A percentile compares a stretch with the other conserved stretches of the same genome.
Conservation (phyloP, 169 alveolate genomes). For the Blepharisma undulans region DNA sequence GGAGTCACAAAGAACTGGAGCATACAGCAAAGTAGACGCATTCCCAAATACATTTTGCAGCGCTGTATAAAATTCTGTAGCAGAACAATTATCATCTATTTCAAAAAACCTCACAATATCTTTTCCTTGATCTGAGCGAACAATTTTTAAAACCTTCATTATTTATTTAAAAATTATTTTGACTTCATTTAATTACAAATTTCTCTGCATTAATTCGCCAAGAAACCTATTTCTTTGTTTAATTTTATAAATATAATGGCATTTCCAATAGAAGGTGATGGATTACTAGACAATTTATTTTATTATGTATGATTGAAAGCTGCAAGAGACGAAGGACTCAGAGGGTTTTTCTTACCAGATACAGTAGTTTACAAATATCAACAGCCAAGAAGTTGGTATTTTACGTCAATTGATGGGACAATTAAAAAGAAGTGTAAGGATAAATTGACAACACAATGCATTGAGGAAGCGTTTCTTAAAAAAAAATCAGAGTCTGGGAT, state of each 20-base stretch:
- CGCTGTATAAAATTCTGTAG: background rate
- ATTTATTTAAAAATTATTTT: no score
- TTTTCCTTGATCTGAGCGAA: background rate
- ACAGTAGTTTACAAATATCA: slow-evolving; percentile 76
- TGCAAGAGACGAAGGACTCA: slow-evolving; percentile 60
- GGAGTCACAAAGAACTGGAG: background rate
- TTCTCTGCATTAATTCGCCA: background rate
- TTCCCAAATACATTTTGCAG: background rate
- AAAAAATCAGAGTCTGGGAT: slow-evolving; percentile 62
- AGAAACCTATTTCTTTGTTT: background rate
- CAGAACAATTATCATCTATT: background rate
- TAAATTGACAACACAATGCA: slow-evolving; percentile 64
- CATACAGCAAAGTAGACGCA: background rate
- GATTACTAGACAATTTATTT: slow-evolving; percentile 73
- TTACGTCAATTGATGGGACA: slow-evolving; percentile 67
- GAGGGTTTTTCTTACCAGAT: slow-evolving; percentile 66
- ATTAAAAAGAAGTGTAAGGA: slow-evolving; percentile 62
- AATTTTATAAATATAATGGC: slow-evolving; percentile 47
- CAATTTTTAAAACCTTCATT: background rate
- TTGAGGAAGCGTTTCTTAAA: slow-evolving; percentile 66
- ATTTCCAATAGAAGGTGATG: slow-evolving; percentile 70
- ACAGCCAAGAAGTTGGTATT: slow-evolving; percentile 83
- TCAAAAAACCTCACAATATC: background rate
- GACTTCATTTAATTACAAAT: background rate
- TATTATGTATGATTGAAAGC: slow-evolving; percentile 79